Evolutionary conservation across 2,329 filamentous ascomycete genomes (phyloP).

Genomic region (Xylariaceae sp.): DNA sequence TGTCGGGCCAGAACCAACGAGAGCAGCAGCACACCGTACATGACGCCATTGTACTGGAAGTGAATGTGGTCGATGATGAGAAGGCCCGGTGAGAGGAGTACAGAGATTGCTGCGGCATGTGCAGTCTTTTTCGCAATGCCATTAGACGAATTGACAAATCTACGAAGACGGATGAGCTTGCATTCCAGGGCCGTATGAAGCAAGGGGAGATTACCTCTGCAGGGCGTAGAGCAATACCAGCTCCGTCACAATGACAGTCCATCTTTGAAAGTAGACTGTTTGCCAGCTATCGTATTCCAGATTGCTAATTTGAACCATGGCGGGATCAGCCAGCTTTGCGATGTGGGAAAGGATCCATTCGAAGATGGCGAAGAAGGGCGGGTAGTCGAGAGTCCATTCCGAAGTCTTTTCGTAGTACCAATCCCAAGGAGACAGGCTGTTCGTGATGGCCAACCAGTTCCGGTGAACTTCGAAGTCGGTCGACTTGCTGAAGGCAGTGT

Average conservation of each 20-base stretch:
- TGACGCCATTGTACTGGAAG: slow-evolving; percentile 97
- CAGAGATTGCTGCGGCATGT: slow-evolving; percentile 81
- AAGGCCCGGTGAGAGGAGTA: slow-evolving; percentile 86
- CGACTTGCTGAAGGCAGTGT: slow-evolving; percentile 66
- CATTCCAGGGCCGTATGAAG: slow-evolving; percentile 1
- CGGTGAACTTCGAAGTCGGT: slow-evolving; percentile 99
- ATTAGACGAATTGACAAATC: slow-evolving; percentile 71
- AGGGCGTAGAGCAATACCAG: slow-evolving; percentile 79
- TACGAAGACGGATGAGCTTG: slow-evolving; percentile 32
- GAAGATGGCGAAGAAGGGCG: slow-evolving; percentile 96
- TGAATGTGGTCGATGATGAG: slow-evolving; percentile 96
- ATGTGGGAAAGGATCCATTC: slow-evolving; percentile 87
- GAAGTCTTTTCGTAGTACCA: slow-evolving; percentile 99
- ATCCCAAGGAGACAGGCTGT: slow-evolving; percentile 78
- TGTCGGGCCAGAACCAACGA: slow-evolving; percentile 80
- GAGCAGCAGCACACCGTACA: slow-evolving; percentile 85
- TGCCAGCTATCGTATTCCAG: slow-evolving; percentile 87
- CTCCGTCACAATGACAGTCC: slow-evolving; percentile 84
- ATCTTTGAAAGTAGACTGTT: slow-evolving; percentile 87
- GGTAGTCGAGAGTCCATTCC: slow-evolving; percentile 99
- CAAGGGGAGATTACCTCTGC: slow-evolving; percentile 54
- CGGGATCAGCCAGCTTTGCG: slow-evolving; percentile 71
- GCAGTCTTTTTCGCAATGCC: slow-evolving; percentile 65
- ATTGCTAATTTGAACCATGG: slow-evolving; percentile 77
- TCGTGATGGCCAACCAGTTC: slow-evolving; percentile 96